Percentiles rank a stretch among this genome's conserved stretches.
These are phyloP conservation scores for Comarum palustre DNA, from an alignment of 306 rosid genomes.

Conservation along the genomic window DNA sequence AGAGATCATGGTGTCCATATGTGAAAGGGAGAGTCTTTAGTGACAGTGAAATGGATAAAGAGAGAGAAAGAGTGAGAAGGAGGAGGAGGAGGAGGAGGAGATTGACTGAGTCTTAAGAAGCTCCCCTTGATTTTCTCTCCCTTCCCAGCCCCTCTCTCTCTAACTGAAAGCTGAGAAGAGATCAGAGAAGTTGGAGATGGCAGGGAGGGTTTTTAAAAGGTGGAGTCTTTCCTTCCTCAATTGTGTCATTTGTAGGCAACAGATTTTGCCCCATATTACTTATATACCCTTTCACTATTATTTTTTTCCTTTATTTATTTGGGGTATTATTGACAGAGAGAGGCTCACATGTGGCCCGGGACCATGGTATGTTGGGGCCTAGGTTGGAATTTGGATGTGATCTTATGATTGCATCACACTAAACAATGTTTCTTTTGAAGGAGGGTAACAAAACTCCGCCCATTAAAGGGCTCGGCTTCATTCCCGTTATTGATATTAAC, in stretches of 20 bases:
- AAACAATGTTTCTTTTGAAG: too few relatives aligned
- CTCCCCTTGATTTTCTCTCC: conserved; percentile 26
- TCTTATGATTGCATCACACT: neutral
- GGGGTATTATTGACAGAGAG: neutral
- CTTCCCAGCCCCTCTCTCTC: conserved; percentile 19
- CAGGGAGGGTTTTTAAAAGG: neutral
- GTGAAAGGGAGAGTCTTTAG: conserved; percentile 27
- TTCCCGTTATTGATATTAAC: too few relatives aligned
- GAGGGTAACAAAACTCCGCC: too few relatives aligned
- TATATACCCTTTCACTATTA: conserved; percentile 15
- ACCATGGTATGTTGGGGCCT: neutral
- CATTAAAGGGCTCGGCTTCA: too few relatives aligned
- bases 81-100: conserved; percentile 13
- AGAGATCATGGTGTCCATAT: conserved; percentile 50
- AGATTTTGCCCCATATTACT: conserved; percentile 4
- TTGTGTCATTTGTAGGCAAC: neutral
- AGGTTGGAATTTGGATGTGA: neutral
- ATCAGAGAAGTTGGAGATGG: neutral
- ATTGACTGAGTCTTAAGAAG: neutral
- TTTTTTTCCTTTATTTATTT: neutral
- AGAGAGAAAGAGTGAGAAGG: neutral
- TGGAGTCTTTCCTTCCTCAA: neutral
- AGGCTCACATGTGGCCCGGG: neutral
- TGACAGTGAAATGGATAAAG: neutral
- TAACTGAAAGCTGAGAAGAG: conserved; percentile 19